Evolutionary conservation across 306 rosid genomes (phyloP), one percentile per base, ranked within the genome.

Genomic region (Glycine tomentella): DNA sequence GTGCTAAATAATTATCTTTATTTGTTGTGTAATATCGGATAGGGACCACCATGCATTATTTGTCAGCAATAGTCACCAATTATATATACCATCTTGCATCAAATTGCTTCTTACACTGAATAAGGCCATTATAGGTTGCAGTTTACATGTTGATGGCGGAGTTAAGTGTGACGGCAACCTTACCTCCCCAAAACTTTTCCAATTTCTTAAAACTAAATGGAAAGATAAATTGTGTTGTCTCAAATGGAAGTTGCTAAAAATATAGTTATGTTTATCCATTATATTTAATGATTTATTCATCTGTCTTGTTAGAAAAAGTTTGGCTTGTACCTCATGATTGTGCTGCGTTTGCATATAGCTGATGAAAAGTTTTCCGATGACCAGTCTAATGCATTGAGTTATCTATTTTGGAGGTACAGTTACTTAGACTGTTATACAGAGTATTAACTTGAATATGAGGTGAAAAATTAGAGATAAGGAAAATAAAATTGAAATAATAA

Each of bases 71-170:
- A 6, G 15, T 74, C 12, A 56, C 17, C 52, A 74, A 15, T 55
- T 74, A 52, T 42, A 6, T 42, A 42, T 42, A 42, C 46, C 1
- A 6, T 36, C 4, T 42, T 42, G 9, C 51, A 44, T 58, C 45
- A 42, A 38, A 55, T 73, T 73, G 44, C 17, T 34, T 40, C 66
- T 73, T 38, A 55, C 33, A 49, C 34, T 0, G 71, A 13, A 45
- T 61, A 49, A 34, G 16, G 63, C 73, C 64, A 64, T n/a, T 53
- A 77, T 17, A 77, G 74, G 38, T 51, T 36, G 74, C 53, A 51
- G 68, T 77, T 11, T 17, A 51, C 61, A 45, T 49, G 59, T 5
- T 69, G 12, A 12, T 14, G 50, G 33, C 1, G 31, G 51, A 40
- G 46, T 66, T 38, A 12, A 11, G 0, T 31, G 71, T 38, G 46